These are phyloP conservation scores for Polygonum maritimum DNA, from an alignment of 148 eudicot genomes.

Conservation along the genomic window DNA sequence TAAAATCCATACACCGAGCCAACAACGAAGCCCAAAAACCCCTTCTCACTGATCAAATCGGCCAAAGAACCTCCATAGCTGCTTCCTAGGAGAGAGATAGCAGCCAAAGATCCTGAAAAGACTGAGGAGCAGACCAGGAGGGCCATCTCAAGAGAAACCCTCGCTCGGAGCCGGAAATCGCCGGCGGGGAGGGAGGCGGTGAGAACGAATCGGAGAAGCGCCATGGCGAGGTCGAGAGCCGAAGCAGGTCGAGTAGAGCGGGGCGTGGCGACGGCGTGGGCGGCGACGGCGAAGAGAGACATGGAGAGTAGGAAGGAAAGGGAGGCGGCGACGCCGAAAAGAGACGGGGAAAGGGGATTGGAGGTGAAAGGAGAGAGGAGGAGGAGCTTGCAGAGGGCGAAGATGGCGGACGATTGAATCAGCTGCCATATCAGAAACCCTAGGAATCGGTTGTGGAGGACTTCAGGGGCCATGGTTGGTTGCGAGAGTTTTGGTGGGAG, in stretches of 20 bases:
- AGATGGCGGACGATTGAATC: slow-evolving; percentile 39
- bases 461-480: slow-evolving; percentile 7
- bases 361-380: slow-evolving; percentile 24
- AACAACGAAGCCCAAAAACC: slow-evolving; percentile 39
- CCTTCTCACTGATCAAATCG: slow-evolving; percentile 17
- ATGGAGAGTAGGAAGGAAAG: slow-evolving; percentile 32
- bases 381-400: slow-evolving; percentile 28
- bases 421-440: slow-evolving; percentile 81
- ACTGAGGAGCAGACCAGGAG: slow-evolving; percentile 29
- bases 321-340: slow-evolving; percentile 19
- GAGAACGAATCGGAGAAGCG: slow-evolving; percentile 31
- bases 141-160: slow-evolving; percentile 31
- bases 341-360: slow-evolving; percentile 20
- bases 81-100: slow-evolving; percentile 23
- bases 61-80: slow-evolving; percentile 15
- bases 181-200: slow-evolving; percentile 18
- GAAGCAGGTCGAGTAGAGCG: slow-evolving; percentile 33
- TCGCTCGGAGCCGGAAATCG: slow-evolving; percentile 31
- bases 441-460: slow-evolving; percentile 36
- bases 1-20: slow-evolving; percentile 62
- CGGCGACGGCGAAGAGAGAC: slow-evolving; percentile 28
- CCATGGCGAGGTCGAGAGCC: slow-evolving; percentile 23
- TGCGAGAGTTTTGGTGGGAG: neutral
- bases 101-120: slow-evolving; percentile 33
- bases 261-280: slow-evolving; percentile 32